Percentiles rank a stretch among this genome's conserved stretches.
These are phyloP conservation scores for Paradendryphiella salina DNA, from an alignment of 2,329 filamentous ascomycete species.

Conservation along the genomic window DNA sequence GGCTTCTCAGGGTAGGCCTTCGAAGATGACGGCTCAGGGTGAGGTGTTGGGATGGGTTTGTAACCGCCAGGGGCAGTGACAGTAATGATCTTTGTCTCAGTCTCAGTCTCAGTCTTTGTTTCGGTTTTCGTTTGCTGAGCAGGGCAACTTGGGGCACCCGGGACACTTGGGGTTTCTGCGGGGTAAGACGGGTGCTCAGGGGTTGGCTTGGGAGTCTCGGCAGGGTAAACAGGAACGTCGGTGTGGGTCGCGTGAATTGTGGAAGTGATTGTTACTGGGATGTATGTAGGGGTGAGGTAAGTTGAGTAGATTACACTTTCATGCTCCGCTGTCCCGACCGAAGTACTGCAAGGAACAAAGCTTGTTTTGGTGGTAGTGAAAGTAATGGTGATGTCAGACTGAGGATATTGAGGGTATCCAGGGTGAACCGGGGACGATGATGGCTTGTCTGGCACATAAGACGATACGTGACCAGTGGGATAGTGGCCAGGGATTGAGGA, in stretches of 20 bases:
- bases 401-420: conserved; percentile 9
- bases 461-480: conserved; percentile 8
- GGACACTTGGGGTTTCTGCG: conserved; percentile 6
- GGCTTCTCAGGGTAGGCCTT: not conserved
- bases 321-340: conserved; percentile 38
- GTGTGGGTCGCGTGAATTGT: conserved; percentile 29
- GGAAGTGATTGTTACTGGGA: conserved; percentile 36
- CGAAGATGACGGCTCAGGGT: conserved; percentile 20
- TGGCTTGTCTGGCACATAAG: conserved; percentile 6
- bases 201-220: not conserved
- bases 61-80: conserved; percentile 16
- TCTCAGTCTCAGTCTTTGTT: conserved; percentile 26
- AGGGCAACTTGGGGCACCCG: conserved; percentile 26
- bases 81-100: conserved; percentile 32
- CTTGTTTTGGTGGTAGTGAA: conserved; percentile 37
- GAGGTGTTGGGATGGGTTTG: conserved; percentile 11
- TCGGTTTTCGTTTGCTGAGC: conserved; percentile 34
- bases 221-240: conserved; percentile 5
- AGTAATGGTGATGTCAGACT: conserved; percentile 25
- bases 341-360: conserved; percentile 46
- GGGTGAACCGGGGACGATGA: conserved; percentile 14
- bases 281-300: conserved; percentile 45
- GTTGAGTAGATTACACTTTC: conserved; percentile 42
- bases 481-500: conserved; percentile 13
- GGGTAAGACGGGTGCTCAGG: not conserved